A percentile compares a stretch with the other conserved stretches of the same genome.
phyloP scores from a whole-genome alignment of 2,329 filamentous ascomycete species.

The Beauveria australis region DNA sequence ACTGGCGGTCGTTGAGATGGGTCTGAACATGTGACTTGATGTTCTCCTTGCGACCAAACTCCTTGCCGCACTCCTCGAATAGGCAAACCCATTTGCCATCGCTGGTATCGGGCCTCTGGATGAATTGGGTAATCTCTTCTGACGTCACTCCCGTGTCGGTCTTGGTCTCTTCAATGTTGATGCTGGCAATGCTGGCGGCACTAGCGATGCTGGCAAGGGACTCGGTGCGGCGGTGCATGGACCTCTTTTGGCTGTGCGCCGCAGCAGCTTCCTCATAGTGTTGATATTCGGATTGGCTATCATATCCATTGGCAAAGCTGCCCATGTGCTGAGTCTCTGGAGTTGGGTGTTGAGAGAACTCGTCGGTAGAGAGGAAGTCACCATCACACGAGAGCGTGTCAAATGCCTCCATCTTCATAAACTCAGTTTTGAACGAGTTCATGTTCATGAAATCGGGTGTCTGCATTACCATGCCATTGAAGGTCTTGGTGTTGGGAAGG shows the following conservation, averaged over 20 bases:
- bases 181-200: conserved; percentile 50
- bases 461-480: conserved; percentile 45
- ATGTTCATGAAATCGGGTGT: conserved; percentile 49
- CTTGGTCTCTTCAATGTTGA: conserved; percentile 57
- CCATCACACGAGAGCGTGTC: conserved; percentile 25
- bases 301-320: conserved; percentile 35
- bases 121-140: conserved; percentile 73
- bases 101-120: conserved; percentile 60
- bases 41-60: conserved; percentile 96
- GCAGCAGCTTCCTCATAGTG: conserved; percentile 14
- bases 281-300: conserved; percentile 31
- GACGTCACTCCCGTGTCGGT: conserved; percentile 77
- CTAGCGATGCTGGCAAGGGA: conserved; percentile 51
- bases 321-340: conserved; percentile 42
- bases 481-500: conserved; percentile 36
- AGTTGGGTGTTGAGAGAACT: conserved; percentile 43
- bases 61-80: conserved; percentile 74
- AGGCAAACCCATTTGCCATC: conserved; percentile 74
- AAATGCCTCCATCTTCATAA: conserved; percentile 31
- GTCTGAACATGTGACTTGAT: conserved; percentile 98
- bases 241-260: conserved; percentile 16
- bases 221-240: conserved; percentile 48
- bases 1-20: conserved; percentile 92
- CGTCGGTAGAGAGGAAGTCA: conserved; percentile 29
- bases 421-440: conserved; percentile 38